These are phyloP conservation scores for Cladophialophora immunda DNA, from an alignment of 2,329 filamentous ascomycete genomes.

Conservation along the genomic window DNA sequence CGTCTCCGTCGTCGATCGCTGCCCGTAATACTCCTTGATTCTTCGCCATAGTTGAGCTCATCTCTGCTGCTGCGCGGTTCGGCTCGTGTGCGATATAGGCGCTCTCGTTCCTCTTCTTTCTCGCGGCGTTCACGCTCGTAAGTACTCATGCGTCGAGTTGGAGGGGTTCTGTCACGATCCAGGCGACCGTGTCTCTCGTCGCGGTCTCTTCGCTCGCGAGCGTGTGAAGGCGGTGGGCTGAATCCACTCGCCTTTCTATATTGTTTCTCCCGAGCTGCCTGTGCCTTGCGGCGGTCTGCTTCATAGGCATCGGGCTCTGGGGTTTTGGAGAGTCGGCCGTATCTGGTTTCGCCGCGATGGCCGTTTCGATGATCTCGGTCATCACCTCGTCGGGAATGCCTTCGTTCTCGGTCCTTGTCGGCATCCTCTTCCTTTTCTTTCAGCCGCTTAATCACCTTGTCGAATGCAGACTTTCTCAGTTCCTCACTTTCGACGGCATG, in stretches of 20 bases:
- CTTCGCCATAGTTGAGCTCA: conserved; percentile 89
- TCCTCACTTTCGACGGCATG: conserved; percentile 84
- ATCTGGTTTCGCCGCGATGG: conserved; percentile 42
- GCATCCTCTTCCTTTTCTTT: conserved; percentile 87
- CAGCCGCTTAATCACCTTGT: conserved; percentile 89
- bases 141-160: conserved; percentile 45
- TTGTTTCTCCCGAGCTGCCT: conserved; percentile 91
- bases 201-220: conserved; percentile 49
- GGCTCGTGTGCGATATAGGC: conserved; percentile 81
- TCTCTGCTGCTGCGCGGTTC: conserved; percentile 82
- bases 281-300: conserved; percentile 90
- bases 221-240: conserved; percentile 57
- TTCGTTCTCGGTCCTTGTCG: conserved; percentile 67
- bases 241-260: conserved; percentile 81
- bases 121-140: conserved; percentile 89
- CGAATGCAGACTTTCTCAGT: conserved; percentile 81
- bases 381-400: conserved; percentile 64
- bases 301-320: conserved; percentile 96
- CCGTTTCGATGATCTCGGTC: conserved; percentile 67
- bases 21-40: conserved; percentile 65
- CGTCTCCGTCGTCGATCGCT: conserved; percentile 76
- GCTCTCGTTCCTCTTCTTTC: conserved; percentile 88
- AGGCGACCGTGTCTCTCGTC: conserved; percentile 46
- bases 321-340: conserved; percentile 75
- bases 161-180: conserved; percentile 47